Percentiles rank a stretch among this genome's conserved stretches.
These are phyloP conservation scores for Suillus sp. DNA, from an alignment of 768 basidiomycete species.

Conservation along the genomic window DNA sequence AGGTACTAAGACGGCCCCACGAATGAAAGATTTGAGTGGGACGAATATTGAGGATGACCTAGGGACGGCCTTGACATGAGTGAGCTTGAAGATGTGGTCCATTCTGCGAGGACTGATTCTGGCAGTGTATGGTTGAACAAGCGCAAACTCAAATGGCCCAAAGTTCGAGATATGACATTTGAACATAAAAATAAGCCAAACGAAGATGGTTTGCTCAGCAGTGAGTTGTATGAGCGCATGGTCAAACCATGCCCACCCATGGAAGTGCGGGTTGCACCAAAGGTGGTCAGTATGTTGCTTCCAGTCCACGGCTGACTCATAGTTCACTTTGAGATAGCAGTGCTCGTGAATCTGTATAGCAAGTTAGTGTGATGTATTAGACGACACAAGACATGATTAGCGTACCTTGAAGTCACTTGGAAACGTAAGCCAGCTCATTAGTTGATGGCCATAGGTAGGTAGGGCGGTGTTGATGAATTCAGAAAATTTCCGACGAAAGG, in stretches of 20 bases:
- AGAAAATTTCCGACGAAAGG: not conserved
- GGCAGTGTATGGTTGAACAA: constrained; percentile 11
- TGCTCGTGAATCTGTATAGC: constrained; percentile 26
- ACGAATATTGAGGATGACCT: constrained; percentile 24
- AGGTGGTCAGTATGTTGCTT: constrained; percentile 27
- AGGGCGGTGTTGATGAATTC: constrained; percentile 9
- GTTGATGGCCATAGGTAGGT: constrained; percentile 3
- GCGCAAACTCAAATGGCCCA: constrained; percentile 6
- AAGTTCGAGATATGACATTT: not conserved
- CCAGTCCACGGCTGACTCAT: constrained; percentile 33
- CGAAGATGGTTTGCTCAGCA: not conserved
- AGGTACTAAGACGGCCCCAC: constrained; percentile 29
- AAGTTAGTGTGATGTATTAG: not conserved
- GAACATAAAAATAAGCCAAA: constrained; percentile 9
- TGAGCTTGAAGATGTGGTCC: constrained; percentile 4
- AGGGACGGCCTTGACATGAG: constrained; percentile 7
- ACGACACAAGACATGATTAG: not conserved
- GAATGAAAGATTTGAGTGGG: constrained; percentile 31
- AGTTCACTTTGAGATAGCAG: constrained; percentile 29
- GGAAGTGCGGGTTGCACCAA: constrained; percentile 32
- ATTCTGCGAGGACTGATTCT: not conserved
- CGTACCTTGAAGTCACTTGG: not conserved
- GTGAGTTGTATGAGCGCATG: constrained; percentile 16
- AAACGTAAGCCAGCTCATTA: constrained; percentile 7
- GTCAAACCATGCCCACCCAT: constrained; percentile 28